Conservation (phyloP, 495 filamentous ascomycete species). For the Penicillium herquei region DNA sequence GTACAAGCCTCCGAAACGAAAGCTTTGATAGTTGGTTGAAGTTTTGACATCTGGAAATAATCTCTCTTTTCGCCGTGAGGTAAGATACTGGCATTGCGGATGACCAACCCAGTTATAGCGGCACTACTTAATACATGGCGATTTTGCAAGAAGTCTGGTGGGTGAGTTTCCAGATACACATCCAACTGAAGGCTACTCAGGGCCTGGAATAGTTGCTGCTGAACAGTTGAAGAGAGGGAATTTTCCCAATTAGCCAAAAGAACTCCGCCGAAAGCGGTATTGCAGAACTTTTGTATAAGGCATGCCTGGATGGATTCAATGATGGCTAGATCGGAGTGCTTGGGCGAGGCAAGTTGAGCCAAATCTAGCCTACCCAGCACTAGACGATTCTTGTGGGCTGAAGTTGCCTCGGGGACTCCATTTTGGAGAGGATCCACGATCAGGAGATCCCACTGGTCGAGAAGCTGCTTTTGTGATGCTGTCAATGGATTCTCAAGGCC, state of each 20-base stretch:
- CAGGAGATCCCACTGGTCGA: slow-evolving; percentile 47
- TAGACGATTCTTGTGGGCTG: slow-evolving; percentile 21
- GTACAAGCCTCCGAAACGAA: slow-evolving; percentile 54
- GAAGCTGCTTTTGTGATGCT: slow-evolving; percentile 29
- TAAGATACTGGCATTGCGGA: slow-evolving; percentile 51
- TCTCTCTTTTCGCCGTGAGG: slow-evolving; percentile 47
- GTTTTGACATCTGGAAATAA: slow-evolving; percentile 44
- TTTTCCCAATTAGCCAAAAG: slow-evolving; percentile 51
- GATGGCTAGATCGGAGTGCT: slow-evolving; percentile 18
- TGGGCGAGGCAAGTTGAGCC: slow-evolving; percentile 21
- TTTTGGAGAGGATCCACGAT: slow-evolving; percentile 46
- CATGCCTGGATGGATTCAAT: slow-evolving; percentile 36
- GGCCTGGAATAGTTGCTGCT: slow-evolving; percentile 34
- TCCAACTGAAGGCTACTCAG: slow-evolving; percentile 39
- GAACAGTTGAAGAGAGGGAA: slow-evolving; percentile 28
- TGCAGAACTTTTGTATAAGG: slow-evolving; percentile 29
- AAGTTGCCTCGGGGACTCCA: slow-evolving; percentile 38
- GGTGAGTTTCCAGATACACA: slow-evolving; percentile 49
- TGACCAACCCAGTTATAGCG: slow-evolving; percentile 43
- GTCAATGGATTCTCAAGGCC: slow-evolving; percentile 33
- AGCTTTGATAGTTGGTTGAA: slow-evolving; percentile 49
- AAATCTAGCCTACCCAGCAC: slow-evolving; percentile 46
- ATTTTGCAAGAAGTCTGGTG: slow-evolving; percentile 48
- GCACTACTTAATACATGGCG: slow-evolving; percentile 32
- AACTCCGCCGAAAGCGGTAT: slow-evolving; percentile 43